These are phyloP conservation scores for Podila verticillata DNA, from an alignment of 192 early-diverging fungal genomes.

Conservation along the genomic window DNA sequence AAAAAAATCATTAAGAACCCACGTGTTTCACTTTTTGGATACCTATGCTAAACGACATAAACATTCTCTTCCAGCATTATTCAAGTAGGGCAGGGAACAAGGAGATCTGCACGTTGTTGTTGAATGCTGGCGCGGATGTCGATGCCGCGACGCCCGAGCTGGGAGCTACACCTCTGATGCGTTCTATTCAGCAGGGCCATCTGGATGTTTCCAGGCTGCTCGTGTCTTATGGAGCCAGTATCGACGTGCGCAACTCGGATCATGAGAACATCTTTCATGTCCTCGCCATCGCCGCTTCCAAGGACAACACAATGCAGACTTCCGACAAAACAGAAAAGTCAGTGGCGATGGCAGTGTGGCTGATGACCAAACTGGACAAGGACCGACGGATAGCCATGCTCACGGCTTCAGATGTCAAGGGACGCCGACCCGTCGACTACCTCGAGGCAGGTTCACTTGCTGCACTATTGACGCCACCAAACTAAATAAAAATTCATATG, in stretches of 20 bases:
- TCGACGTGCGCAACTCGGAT: slow-evolving; percentile 12
- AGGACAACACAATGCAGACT: neutral
- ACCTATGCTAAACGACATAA: too few relatives aligned
- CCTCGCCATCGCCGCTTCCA: slow-evolving; percentile 10
- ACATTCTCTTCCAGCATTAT: slow-evolving; percentile 20
- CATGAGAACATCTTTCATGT: slow-evolving; percentile 44
- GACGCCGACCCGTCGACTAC: slow-evolving; percentile 16
- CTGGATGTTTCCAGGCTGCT: slow-evolving; percentile 14
- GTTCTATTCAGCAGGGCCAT: slow-evolving; percentile 39
- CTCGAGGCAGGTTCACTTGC: neutral
- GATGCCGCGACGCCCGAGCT: slow-evolving; percentile 44
- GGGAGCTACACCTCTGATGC: slow-evolving; percentile 36
- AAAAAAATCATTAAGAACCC: too few relatives aligned
- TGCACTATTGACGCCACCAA: neutral
- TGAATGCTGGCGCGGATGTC: slow-evolving; percentile 36
- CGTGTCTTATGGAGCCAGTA: slow-evolving; percentile 28
- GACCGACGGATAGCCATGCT: slow-evolving; percentile 13
- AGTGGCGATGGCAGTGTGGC: slow-evolving; percentile 24
- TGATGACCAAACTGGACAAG: slow-evolving; percentile 7
- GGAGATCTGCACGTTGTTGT: slow-evolving; percentile 27
- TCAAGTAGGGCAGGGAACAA: slow-evolving; percentile 39
- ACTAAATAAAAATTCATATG: neutral
- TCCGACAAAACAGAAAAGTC: neutral
- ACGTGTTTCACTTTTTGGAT: too few relatives aligned
- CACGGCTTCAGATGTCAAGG: slow-evolving; percentile 9